Conservation (phyloP, 2,329 filamentous ascomycete genomes). For the Arthroderma sp. region DNA sequence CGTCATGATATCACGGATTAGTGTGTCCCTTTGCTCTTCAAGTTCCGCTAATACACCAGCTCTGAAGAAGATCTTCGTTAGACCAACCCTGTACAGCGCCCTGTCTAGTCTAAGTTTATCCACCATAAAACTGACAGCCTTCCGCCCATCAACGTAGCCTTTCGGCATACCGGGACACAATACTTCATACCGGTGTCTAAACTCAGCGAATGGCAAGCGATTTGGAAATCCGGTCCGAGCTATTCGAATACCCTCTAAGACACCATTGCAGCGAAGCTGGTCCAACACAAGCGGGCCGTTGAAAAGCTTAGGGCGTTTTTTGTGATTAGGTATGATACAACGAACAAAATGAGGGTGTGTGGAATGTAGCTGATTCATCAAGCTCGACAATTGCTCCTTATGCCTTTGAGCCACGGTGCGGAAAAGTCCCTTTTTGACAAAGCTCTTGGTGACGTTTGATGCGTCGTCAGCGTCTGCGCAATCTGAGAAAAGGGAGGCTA, state of each 20-base stretch:
- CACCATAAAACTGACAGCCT: conserved; percentile 71
- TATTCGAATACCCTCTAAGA: conserved; percentile 95
- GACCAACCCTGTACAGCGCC: conserved; percentile 77
- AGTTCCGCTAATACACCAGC: conserved; percentile 91
- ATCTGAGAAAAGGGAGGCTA: conserved; percentile 74
- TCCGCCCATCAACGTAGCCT: conserved; percentile 82
- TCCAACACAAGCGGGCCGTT: conserved; percentile 86
- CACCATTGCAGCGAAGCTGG: conserved; percentile 96
- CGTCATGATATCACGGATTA: conserved; percentile 89
- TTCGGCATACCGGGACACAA: conserved; percentile 79
- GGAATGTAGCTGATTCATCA: conserved; percentile 88
- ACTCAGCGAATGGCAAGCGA: conserved; percentile 79
- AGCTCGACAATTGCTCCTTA: conserved; percentile 92
- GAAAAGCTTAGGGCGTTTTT: conserved; percentile 89
- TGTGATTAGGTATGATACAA: conserved; percentile 95
- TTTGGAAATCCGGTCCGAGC: conserved; percentile 96
- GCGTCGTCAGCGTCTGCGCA: conserved; percentile 75
- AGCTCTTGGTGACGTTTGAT: conserved; percentile 50
- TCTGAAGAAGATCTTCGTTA: conserved; percentile 97
- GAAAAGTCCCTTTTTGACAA: conserved; percentile 95
- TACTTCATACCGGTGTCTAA: conserved; percentile 90
- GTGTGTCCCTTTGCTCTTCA: conserved; percentile 83
- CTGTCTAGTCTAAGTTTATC: conserved; percentile 77
- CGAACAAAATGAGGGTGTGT: conserved; percentile 97
- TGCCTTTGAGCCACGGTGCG: conserved; percentile 91